Percentiles rank a stretch among this genome's conserved stretches.
These are phyloP conservation scores for Kalanchoe fedtschenkoi DNA, from an alignment of 164 flowering plant genomes.

Conservation along the genomic window DNA sequence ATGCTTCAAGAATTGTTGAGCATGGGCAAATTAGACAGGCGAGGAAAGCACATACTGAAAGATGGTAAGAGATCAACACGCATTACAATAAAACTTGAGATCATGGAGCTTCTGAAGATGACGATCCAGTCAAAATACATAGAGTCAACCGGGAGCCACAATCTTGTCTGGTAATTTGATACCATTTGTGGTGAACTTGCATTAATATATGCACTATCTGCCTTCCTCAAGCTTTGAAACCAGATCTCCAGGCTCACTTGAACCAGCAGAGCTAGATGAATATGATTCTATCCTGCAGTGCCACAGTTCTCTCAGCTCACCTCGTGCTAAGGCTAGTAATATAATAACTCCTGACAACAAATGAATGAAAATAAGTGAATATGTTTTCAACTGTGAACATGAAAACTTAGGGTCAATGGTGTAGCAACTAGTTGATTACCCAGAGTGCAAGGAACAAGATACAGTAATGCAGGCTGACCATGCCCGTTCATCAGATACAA, in stretches of 20 bases:
- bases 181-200: too few relatives aligned
- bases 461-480: constrained; percentile 10
- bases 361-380: not conserved
- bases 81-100: too few relatives aligned
- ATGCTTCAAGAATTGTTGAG: too few relatives aligned
- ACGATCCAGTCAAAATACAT: too few relatives aligned
- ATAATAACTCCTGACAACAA: not conserved
- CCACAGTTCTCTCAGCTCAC: constrained; percentile 3
- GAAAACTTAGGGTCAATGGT: not conserved
- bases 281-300: not conserved
- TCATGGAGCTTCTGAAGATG: too few relatives aligned
- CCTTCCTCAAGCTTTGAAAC: constrained; percentile 2
- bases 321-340: not conserved
- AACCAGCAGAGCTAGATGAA: not conserved
- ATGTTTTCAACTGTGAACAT: not conserved
- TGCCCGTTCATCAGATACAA: constrained; percentile 10
- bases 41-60: too few relatives aligned
- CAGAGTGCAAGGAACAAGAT: constrained; percentile 11
- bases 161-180: too few relatives aligned
- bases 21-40: too few relatives aligned
- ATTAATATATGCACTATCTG: not conserved
- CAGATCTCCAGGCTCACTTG: not conserved
- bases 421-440: constrained; percentile 1
- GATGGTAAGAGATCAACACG: too few relatives aligned
- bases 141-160: too few relatives aligned